Percentiles rank a stretch among this genome's conserved stretches.
Conservation (phyloP, 495 filamentous ascomycete species). For the Aspergillus wentii region DNA sequence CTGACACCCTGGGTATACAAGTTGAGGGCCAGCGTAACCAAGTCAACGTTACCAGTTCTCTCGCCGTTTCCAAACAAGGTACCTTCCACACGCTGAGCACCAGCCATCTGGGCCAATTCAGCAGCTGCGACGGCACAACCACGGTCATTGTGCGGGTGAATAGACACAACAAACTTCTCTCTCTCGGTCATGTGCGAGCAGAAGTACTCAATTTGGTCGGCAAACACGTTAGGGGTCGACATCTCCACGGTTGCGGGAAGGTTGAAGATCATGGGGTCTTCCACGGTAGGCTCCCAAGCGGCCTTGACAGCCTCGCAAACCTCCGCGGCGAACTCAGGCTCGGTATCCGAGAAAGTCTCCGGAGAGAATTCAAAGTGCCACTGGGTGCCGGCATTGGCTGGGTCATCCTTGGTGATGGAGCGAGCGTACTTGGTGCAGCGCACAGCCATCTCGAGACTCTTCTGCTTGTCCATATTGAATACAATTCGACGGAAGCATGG, state of each 20-base stretch:
- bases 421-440: conserved; percentile 81
- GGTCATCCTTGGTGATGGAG: conserved; percentile 93
- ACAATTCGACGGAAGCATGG: conserved; percentile 88
- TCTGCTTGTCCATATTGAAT: conserved; percentile 78
- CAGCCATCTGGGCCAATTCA: conserved; percentile 95
- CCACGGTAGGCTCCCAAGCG: conserved; percentile 81
- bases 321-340: conserved; percentile 74
- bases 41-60: conserved; percentile 91
- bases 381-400: conserved; percentile 62
- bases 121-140: conserved; percentile 86
- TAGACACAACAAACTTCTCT: conserved; percentile 74
- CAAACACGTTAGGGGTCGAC: conserved; percentile 93
- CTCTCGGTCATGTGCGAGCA: conserved; percentile 74
- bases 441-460: conserved; percentile 80
- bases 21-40: conserved; percentile 91
- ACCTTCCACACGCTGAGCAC: conserved; percentile 90
- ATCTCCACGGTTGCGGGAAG: conserved; percentile 95
- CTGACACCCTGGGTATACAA: conserved; percentile 94
- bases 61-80: conserved; percentile 96
- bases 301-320: conserved; percentile 93
- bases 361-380: conserved; percentile 97
- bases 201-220: conserved; percentile 97
- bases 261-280: conserved; percentile 95
- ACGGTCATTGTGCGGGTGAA: conserved; percentile 93
- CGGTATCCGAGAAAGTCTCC: conserved; percentile 92